Conservation (phyloP, 2,329 filamentous ascomycete genomes). For the Trichoderma koningiopsis region DNA sequence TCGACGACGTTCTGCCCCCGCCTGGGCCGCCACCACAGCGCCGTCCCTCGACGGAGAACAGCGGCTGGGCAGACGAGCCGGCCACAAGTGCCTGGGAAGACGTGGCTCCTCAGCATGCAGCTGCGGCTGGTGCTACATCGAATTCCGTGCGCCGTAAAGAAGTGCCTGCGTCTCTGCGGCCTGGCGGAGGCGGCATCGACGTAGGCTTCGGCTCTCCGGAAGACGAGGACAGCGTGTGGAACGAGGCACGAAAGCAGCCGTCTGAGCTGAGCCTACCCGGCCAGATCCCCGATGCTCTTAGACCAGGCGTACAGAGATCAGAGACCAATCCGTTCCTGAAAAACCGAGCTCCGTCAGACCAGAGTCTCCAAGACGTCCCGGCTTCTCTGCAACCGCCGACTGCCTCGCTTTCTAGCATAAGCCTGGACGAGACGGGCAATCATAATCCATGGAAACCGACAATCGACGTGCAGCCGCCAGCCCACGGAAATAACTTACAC, state of each 20-base stretch:
- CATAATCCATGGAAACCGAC: slow-evolving; percentile 41
- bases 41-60: background rate
- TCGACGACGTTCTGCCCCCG: slow-evolving; percentile 6
- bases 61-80: slow-evolving; percentile 21
- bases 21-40: background rate
- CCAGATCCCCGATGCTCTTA: slow-evolving; percentile 39
- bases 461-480: slow-evolving; percentile 29
- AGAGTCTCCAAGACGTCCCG: slow-evolving; percentile 1
- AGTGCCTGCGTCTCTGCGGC: slow-evolving; percentile 39
- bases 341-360: slow-evolving; percentile 43
- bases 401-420: slow-evolving; percentile 47
- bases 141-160: slow-evolving; percentile 23
- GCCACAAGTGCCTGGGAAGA: slow-evolving; percentile 20
- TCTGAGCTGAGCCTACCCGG: slow-evolving; percentile 16
- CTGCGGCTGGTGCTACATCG: background rate
- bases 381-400: slow-evolving; percentile 33
- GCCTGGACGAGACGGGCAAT: slow-evolving; percentile 44
- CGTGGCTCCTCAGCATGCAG: slow-evolving; percentile 14
- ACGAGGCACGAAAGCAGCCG: slow-evolving; percentile 33
- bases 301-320: slow-evolving; percentile 38
- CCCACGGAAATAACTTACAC: background rate
- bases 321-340: slow-evolving; percentile 59
- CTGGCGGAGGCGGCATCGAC: slow-evolving; percentile 33
- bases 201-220: slow-evolving; percentile 27
- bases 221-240: slow-evolving; percentile 40